Base-by-base conservation (phyloP, 768 basidiomycete species). In the Neoboletus brunneissimus region DNA sequence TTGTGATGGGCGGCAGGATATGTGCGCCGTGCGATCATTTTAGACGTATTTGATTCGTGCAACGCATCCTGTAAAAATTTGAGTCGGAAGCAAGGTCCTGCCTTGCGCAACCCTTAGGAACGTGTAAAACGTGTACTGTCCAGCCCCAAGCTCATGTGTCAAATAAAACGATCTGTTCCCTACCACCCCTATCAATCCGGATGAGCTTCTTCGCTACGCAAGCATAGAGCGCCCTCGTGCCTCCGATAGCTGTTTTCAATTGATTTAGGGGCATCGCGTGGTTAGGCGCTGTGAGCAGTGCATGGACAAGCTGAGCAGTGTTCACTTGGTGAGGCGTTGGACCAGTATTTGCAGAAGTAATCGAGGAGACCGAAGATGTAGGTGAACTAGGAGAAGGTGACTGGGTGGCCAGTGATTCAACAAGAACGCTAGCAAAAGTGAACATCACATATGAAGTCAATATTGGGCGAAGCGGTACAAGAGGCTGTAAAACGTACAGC, bases 171-270 rank as follows among this genome's bases (percentile, higher is more conserved):
- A 84, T 76, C 67, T 92, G 89, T 66, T 89, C 88, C 34, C 88
- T 80, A 5, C 83, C 81, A 20, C 87, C 82, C 42, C 90, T 77
- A 50, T 91, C 89, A 60, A 91, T 89, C 71, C 82, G 87, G 57
- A 92, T 67, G 50, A 92, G 72, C 58, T 87, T 77, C 73, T 91
- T 92, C 16, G 87, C 90, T n/a, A 91, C 87, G 65, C 89, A 90
- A 2, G 78, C 83, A 64, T 89, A 92, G 13, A 91, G 68, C 16
- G 88, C 81, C 41, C 87, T 76, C 10, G 82, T 86, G 12, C 82
- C 75, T 37, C 81, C 79, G 22, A 91, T 70, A 22, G 77, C 67
- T 48, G 81, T 81, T 69, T 89, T 91, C 16, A 87, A 74, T 62
- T 77, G 80, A 60, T 79, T 83, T 15, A 91, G 68, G 11, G 87